Base-by-base conservation (phyloP, 2,329 filamentous ascomycete species). In the Aciculosporium take region DNA sequence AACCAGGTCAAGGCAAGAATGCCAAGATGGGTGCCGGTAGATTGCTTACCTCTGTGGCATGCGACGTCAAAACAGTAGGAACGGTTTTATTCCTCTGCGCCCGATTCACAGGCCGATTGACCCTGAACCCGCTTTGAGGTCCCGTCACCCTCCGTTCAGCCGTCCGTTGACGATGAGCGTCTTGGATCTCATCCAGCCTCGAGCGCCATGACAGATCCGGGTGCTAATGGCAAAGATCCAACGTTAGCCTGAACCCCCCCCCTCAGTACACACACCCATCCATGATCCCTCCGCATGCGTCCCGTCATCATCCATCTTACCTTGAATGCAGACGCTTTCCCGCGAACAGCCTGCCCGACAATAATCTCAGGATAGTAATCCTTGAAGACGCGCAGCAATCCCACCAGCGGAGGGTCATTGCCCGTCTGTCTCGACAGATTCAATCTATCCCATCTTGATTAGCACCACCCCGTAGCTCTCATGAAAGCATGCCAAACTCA, bases 351-450 rank as follows among this genome's bases (percentile, higher is more conserved):
- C 48, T 81, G 80, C 18, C 81, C 83, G 12, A 89, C 72, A 45
- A 93, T 84, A 41, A 93, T 84, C 56, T 94, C 85, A 0, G 86
- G 85, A 53, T 89, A 93, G 59, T 89, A 93, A 56, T 89, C 85
- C 56, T 91, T 91, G 64, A 81, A 93, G n/a, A 89, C 76, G 42
- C 81, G 74, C 38, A 93, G 65, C 15, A 94, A 66, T 3, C 83
- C 83, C 29, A 82, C 69, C 28, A 94, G 64, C 39, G 78, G 72
- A 37, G 80, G 81, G 42, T 94, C 86, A 52, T 83, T 81, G 15
- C 79, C 80, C 4, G 68, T 72, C 52, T 76, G 72, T 33, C 75
- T 62, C 3, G 73, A 72, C 27, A 79, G 56, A 29, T 66, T 65
- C 47, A 81, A 64, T 38, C 75, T 80, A 8, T 8, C 31, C 15